Conservation (phyloP, 2,329 filamentous ascomycete genomes). For the Ciborinia camelliae region DNA sequence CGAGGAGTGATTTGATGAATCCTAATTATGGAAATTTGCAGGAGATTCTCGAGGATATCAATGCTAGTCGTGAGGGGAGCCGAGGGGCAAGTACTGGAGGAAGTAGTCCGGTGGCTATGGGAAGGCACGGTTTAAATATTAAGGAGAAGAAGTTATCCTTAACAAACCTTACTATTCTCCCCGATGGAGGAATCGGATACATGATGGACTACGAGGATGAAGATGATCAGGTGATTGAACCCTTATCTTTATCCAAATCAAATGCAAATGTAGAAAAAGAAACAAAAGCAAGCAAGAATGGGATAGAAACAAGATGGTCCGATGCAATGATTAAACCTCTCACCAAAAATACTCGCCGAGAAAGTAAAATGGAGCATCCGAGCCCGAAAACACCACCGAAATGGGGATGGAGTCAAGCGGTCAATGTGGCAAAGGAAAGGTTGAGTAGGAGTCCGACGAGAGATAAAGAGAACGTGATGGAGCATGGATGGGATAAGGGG, state of each 20-base stretch:
- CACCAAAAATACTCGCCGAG: conserved; percentile 18
- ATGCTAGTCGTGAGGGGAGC: background rate
- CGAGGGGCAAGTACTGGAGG: background rate
- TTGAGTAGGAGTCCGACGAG: background rate
- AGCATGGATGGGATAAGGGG: background rate
- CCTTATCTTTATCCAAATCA: background rate
- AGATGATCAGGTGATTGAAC: background rate
- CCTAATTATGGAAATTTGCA: conserved; percentile 6
- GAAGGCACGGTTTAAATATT: conserved; percentile 6
- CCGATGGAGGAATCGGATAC: conserved; percentile 1
- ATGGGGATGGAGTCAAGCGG: conserved; percentile 17
- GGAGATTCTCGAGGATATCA: conserved; percentile 8
- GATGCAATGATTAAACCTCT: conserved; percentile 26
- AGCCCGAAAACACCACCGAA: conserved; percentile 27
- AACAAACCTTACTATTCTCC: background rate
- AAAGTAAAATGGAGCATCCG: conserved; percentile 30
- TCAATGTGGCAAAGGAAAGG: background rate
- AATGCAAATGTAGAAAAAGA: background rate
- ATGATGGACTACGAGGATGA: conserved; percentile 9
- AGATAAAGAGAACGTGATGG: background rate
- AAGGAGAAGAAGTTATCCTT: conserved; percentile 13
- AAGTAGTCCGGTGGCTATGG: conserved; percentile 8
- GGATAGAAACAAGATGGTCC: conserved; percentile 22
- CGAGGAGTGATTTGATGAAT: conserved; percentile 6
- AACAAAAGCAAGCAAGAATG: background rate